These are phyloP conservation scores for Beauveria asiatica DNA, from an alignment of 2,329 filamentous ascomycete genomes.

Conservation along the genomic window DNA sequence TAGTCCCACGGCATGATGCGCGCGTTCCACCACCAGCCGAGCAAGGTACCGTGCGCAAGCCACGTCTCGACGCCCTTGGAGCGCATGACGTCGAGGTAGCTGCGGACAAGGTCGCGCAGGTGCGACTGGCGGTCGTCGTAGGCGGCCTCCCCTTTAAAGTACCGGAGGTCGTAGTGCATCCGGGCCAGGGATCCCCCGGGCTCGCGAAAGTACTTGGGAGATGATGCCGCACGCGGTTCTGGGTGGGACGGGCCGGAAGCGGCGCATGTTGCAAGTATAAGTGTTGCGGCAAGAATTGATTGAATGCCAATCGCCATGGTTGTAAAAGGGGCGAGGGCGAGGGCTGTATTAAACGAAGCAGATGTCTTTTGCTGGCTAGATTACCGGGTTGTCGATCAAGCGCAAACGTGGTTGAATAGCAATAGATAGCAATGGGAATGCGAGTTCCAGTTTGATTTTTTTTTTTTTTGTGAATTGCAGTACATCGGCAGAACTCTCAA, in stretches of 20 bases:
- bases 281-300: not conserved
- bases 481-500: no score
- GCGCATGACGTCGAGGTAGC: constrained; percentile 61
- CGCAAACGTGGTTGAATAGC: no score
- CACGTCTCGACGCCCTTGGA: constrained; percentile 66
- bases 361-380: no score
- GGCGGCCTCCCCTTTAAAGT: constrained; percentile 52
- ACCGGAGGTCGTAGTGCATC: constrained; percentile 68
- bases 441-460: no score
- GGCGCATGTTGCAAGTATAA: not conserved
- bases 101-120: constrained; percentile 61
- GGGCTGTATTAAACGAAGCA: no score
- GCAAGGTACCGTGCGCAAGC: constrained; percentile 75
- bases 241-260: not conserved
- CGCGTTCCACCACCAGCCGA: constrained; percentile 87
- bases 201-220: constrained; percentile 56
- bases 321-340: not conserved
- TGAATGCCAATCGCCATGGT: not conserved
- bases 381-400: no score
- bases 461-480: no score
- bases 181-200: constrained; percentile 51
- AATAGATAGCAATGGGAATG: no score
- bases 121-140: constrained; percentile 60
- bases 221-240: not conserved
- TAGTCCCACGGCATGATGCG: constrained; percentile 75